Evolutionary conservation across 352 stramenopile species (phyloP), one percentile per base, ranked within the genome.

Genomic region (Aphanomyces stellatus): DNA sequence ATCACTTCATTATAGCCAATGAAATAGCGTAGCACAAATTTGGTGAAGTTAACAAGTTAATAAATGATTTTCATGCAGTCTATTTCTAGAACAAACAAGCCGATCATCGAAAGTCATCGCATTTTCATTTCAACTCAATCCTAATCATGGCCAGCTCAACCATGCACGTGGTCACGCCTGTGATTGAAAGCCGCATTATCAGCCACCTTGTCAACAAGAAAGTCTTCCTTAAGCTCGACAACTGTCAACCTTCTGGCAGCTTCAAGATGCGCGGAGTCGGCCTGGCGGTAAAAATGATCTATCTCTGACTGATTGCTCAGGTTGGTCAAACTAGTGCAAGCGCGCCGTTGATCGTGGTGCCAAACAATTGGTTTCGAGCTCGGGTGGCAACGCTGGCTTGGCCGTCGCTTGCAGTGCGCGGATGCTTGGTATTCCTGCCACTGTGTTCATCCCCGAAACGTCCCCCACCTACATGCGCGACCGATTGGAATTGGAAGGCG

Each of bases 211-310:
- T 66, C 30, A 51, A 76, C 34, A 69, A 64, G 13, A 60, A 72
- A 19, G 82, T 95, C 15, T 92, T 78, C 67, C 65, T 94, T 3
- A 96, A 96, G 78, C 43, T 96, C 15, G 88, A 96, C 70, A 64
- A 71, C 27, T 62, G 88, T 10, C 88, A 95, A 72, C 61, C 72
- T 5, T 88, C 81, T 17, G 88, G 88, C 11, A 85, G 71, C 37
- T 96, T 95, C 74, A 96, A 96, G 75, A 72, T 93, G 49, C 72
- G 88, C 15, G 87, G 86, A 22, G 93, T 71, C 92, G 79, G 80
- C 72, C 3, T 72, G 80, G 68, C 6, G 42, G 60, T 67, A 67
- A 2, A 37, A 15, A 59, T 17, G n/a, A 22, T 7, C 22, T 24
- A 17, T 53, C 17, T 24, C 24, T 51, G 8, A 17, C 24, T 62